Percentiles rank a stretch among this genome's conserved stretches.
Evolutionary conservation across 352 stramenopile genomes (phyloP).

Genomic region (Phytophthora europaea): DNA sequence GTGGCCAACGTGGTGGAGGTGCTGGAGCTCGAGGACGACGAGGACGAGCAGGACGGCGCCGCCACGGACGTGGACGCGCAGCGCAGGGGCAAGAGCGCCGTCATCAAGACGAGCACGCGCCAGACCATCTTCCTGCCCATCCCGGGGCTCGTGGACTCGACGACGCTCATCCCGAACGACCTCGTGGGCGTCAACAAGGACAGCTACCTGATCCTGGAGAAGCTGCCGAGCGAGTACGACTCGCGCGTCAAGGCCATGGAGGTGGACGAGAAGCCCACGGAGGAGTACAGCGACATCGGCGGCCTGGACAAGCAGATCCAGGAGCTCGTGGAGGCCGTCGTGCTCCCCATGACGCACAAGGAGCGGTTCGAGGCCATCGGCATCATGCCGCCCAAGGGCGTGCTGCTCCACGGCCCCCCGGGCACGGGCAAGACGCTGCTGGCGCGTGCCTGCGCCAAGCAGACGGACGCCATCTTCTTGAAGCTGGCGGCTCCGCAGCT

Average conservation of each 20-base stretch:
- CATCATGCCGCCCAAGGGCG: conserved; percentile 97
- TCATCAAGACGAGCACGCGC: conserved; percentile 99
- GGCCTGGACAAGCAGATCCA: conserved; percentile 99
- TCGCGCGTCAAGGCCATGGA: conserved; percentile 99
- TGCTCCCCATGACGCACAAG: conserved; percentile 98
- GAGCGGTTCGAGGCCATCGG: conserved; percentile 98
- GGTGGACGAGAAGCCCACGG: conserved; percentile 94
- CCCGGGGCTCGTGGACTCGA: conserved; percentile 96
- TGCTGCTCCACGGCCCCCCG: conserved; percentile 97
- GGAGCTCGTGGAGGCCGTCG: conserved; percentile 98
- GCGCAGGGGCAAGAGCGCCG: conserved; percentile 93
- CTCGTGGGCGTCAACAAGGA: conserved; percentile 99
- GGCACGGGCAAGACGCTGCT: conserved; percentile 99
- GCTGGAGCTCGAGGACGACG: conserved; percentile 90
- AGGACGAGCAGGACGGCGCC: conserved; percentile 95
- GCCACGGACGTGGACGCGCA: conserved; percentile 94
- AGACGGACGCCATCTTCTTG: conserved; percentile 99
- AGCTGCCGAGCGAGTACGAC: conserved; percentile 99
- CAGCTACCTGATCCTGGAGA: conserved; percentile 99
- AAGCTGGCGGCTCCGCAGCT: conserved; percentile 99
- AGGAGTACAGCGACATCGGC: conserved; percentile 97
- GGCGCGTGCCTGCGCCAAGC: conserved; percentile 98
- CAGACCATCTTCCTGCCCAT: conserved; percentile 99
- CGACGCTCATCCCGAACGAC: conserved; percentile 97
- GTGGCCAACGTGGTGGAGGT: conserved; percentile 99